Percentiles rank a stretch among this genome's conserved stretches.
These are phyloP conservation scores for Ilex asprella DNA, from an alignment of 257 asterid species.

Conservation along the genomic window DNA sequence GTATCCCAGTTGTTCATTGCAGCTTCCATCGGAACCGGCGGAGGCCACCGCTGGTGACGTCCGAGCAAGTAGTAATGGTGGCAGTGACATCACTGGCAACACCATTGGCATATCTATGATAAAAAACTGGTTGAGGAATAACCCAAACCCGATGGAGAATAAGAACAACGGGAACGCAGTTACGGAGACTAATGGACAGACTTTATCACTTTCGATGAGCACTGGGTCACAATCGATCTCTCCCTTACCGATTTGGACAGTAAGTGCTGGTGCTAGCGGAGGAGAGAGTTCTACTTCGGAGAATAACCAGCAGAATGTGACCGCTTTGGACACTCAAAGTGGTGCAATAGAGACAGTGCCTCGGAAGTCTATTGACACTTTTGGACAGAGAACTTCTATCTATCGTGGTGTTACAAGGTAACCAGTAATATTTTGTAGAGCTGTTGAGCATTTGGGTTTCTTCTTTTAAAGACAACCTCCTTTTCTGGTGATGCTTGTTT, in stretches of 20 bases:
- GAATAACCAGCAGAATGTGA: slow-evolving; percentile 19
- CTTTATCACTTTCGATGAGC: slow-evolving; percentile 71
- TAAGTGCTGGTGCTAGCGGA: slow-evolving; percentile 12
- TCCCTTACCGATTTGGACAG: too few species aligned
- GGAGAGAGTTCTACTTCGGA: slow-evolving; percentile 24
- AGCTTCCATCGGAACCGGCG: neutral
- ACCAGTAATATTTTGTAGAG: too few species aligned
- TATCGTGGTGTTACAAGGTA: slow-evolving; percentile 90
- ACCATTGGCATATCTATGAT: slow-evolving; percentile 74
- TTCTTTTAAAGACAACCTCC: neutral
- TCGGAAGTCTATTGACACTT: slow-evolving; percentile 60
- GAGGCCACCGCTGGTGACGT: neutral
- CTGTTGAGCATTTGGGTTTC: too few species aligned
- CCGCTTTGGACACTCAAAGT: slow-evolving; percentile 24
- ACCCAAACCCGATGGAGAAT: slow-evolving; percentile 21
- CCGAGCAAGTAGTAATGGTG: too few species aligned
- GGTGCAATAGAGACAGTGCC: slow-evolving; percentile 54
- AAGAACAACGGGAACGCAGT: slow-evolving; percentile 10
- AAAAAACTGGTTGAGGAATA: slow-evolving; percentile 68
- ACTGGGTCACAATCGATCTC: slow-evolving; percentile 17
- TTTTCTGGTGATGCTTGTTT: neutral
- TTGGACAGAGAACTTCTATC: slow-evolving; percentile 84
- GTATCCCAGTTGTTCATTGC: too few species aligned
- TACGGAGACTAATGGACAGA: slow-evolving; percentile 20
- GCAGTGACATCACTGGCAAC: slow-evolving; percentile 3